Conservation (phyloP, 2,329 filamentous ascomycete genomes). For the Apiospora marii region DNA sequence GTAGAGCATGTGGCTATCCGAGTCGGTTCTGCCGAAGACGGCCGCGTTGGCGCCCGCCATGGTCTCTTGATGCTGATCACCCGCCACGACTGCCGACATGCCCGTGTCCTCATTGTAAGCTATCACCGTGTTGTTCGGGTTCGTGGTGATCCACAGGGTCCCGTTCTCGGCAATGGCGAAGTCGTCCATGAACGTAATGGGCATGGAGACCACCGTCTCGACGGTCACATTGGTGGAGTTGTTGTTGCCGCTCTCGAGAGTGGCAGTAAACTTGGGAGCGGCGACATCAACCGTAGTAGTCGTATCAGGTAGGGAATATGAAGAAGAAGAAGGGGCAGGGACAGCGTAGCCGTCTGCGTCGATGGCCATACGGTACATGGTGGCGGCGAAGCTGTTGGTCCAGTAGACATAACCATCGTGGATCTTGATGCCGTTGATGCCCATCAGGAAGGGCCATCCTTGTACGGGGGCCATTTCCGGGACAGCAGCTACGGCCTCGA, state of each 20-base stretch:
- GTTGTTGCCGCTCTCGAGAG: background rate
- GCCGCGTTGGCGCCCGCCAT: constrained; percentile 35
- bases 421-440: constrained; percentile 37
- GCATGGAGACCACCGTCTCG: background rate
- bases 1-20: constrained; percentile 35
- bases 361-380: constrained; percentile 30
- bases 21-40: constrained; percentile 31
- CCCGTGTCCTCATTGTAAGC: background rate
- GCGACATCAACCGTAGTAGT: background rate
- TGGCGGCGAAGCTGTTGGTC: constrained; percentile 31
- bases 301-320: background rate
- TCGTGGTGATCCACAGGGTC: constrained; percentile 6
- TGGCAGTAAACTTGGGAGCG: background rate
- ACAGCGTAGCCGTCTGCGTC: background rate
- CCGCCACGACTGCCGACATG: constrained; percentile 25
- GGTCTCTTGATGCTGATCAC: constrained; percentile 21
- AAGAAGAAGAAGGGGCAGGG: no score
- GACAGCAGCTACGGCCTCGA: constrained; percentile 33
- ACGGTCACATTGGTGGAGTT: no score
- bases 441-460: constrained; percentile 28
- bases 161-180: background rate
- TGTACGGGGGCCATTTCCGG: constrained; percentile 34
- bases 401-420: constrained; percentile 34
- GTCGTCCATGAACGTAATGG: constrained; percentile 12
- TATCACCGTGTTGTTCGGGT: constrained; percentile 25